These are phyloP conservation scores for Pleodorina starrii DNA, from an alignment of 139 green algal species.

Conservation along the genomic window DNA sequence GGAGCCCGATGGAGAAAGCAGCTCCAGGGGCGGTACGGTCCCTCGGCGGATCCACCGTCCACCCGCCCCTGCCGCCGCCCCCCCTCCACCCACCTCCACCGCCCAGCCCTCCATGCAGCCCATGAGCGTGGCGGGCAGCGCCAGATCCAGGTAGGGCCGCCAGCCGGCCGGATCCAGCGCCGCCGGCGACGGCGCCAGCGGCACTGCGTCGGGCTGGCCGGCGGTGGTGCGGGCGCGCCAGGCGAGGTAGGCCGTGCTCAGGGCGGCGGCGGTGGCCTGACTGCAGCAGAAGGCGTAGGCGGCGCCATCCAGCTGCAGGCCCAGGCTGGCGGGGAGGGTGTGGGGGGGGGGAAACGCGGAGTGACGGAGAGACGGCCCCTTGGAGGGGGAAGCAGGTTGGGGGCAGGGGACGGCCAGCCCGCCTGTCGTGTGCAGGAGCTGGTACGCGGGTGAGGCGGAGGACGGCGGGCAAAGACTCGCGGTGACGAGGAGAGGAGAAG, in stretches of 20 bases:
- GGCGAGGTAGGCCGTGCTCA: slow-evolving; percentile 43
- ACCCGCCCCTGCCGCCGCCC: too few relatives aligned
- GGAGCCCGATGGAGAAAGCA: too few relatives aligned
- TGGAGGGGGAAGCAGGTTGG: not conserved
- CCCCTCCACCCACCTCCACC: slow-evolving; percentile 28
- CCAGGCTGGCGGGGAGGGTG: not conserved
- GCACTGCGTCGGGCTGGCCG: not conserved
- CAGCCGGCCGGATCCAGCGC: slow-evolving; percentile 51
- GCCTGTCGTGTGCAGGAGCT: too few relatives aligned
- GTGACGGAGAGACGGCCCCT: not conserved
- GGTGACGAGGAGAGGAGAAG: too few relatives aligned
- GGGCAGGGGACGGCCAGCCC: too few relatives aligned
- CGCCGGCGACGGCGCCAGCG: slow-evolving; percentile 21
- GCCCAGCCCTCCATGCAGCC: slow-evolving; percentile 62
- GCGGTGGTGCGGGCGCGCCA: not conserved
- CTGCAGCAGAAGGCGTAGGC: slow-evolving; percentile 46
- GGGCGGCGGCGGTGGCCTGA: slow-evolving; percentile 17
- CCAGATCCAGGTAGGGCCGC: slow-evolving; percentile 55
- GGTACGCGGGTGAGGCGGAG: too few relatives aligned
- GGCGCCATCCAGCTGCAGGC: slow-evolving; percentile 51
- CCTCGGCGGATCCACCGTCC: too few relatives aligned
- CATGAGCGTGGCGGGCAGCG: slow-evolving; percentile 46
- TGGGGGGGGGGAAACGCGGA: not conserved
- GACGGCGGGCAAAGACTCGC: too few relatives aligned
- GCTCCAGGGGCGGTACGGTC: too few relatives aligned